Percentiles rank a stretch among this genome's conserved stretches.
Conservation (phyloP, 2,329 filamentous ascomycete genomes). For the Fusarium gaditjirri region DNA sequence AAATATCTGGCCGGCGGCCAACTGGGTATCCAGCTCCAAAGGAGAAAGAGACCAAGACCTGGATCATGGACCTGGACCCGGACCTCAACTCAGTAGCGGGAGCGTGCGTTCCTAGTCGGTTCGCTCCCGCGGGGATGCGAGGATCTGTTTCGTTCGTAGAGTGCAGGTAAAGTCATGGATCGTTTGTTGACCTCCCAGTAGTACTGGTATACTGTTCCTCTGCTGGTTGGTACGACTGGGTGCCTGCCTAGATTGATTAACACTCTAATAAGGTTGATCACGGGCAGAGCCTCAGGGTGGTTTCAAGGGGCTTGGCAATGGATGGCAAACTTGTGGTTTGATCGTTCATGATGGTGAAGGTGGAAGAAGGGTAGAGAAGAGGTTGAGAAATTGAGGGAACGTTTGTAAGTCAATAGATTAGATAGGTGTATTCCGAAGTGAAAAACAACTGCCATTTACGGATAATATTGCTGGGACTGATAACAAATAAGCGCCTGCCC, state of each 20-base stretch:
- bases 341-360: neutral
- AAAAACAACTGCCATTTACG: conserved; percentile 10
- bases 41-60: conserved; percentile 5
- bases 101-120: conserved; percentile 29
- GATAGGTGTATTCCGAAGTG: neutral
- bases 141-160: conserved; percentile 15
- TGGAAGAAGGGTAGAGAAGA: neutral
- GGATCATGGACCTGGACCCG: conserved; percentile 2
- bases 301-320: neutral
- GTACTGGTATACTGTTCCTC: conserved; percentile 2
- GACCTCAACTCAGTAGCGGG: conserved; percentile 18
- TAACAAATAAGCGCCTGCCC: conserved; percentile 16
- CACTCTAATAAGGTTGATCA: conserved; percentile 13
- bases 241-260: conserved; percentile 1
- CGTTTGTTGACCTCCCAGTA: conserved; percentile 2
- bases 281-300: conserved; percentile 20
- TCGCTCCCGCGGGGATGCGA: conserved; percentile 23
- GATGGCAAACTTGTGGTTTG: neutral
- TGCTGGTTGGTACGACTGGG: conserved; percentile 7
- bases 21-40: conserved; percentile 4
- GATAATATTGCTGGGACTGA: conserved; percentile 1
- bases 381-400: neutral
- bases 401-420: conserved; percentile 3
- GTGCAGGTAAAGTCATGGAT: conserved; percentile 14
- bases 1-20: conserved; percentile 22